Conservation (phyloP, 2,329 filamentous ascomycete species). For the Pyrenochaeta sp. region DNA sequence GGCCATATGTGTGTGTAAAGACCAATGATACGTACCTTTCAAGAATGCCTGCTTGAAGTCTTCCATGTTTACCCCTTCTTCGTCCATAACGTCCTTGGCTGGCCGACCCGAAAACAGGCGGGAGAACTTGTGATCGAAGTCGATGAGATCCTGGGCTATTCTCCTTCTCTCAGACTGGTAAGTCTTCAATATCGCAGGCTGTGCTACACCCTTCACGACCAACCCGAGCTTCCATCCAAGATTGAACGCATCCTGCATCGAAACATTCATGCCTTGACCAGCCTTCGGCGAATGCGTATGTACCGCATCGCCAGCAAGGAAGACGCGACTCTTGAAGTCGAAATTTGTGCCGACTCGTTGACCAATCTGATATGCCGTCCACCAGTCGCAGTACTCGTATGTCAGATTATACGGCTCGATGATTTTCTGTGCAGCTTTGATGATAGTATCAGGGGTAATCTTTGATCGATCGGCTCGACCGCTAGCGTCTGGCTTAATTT, state of each 20-base stretch:
- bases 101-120: slow-evolving; percentile 58
- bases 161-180: slow-evolving; percentile 64
- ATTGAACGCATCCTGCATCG: slow-evolving; percentile 72
- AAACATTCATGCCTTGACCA: slow-evolving; percentile 77
- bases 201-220: slow-evolving; percentile 55
- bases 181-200: slow-evolving; percentile 58
- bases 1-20: too few species aligned
- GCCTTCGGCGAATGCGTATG: slow-evolving; percentile 68
- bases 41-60: slow-evolving; percentile 69
- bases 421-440: slow-evolving; percentile 70
- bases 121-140: slow-evolving; percentile 60
- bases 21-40: slow-evolving; percentile 52
- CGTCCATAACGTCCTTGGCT: slow-evolving; percentile 67
- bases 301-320: slow-evolving; percentile 74
- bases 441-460: slow-evolving; percentile 70
- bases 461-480: slow-evolving; percentile 65
- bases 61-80: slow-evolving; percentile 68
- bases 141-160: slow-evolving; percentile 72
- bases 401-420: slow-evolving; percentile 72
- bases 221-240: slow-evolving; percentile 65
- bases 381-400: slow-evolving; percentile 73
- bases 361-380: slow-evolving; percentile 73
- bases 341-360: slow-evolving; percentile 70
- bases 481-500: slow-evolving; percentile 54
- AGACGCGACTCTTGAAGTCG: slow-evolving; percentile 66